Conservation (phyloP, 2,329 filamentous ascomycete species). For the Lecanicillium sp. region DNA sequence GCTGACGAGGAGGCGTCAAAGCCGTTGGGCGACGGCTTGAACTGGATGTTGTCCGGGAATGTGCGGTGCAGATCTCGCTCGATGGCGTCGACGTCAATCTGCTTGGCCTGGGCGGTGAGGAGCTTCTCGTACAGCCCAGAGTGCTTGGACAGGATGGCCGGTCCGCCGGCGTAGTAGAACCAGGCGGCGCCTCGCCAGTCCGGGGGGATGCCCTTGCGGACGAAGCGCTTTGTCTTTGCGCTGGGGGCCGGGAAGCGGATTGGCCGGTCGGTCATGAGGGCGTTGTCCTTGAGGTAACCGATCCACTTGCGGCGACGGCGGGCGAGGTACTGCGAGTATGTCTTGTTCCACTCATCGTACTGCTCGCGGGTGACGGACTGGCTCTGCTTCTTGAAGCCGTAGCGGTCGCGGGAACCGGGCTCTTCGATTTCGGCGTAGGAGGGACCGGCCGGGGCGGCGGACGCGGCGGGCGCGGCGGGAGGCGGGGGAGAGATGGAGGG, state of each 20-base stretch:
- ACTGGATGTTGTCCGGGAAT: slow-evolving; percentile 88
- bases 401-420: slow-evolving; percentile 62
- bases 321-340: slow-evolving; percentile 69
- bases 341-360: slow-evolving; percentile 75
- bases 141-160: slow-evolving; percentile 68
- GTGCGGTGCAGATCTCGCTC: slow-evolving; percentile 90
- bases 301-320: slow-evolving; percentile 79
- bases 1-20: slow-evolving; percentile 25
- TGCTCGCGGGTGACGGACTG: slow-evolving; percentile 70
- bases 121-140: slow-evolving; percentile 70
- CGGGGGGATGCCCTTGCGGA: slow-evolving; percentile 88
- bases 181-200: slow-evolving; percentile 93
- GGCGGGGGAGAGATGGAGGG: slow-evolving; percentile 11
- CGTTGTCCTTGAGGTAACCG: slow-evolving; percentile 67
- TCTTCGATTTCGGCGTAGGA: slow-evolving; percentile 36
- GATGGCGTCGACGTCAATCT: slow-evolving; percentile 79
- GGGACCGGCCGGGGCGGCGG: slow-evolving; percentile 20
- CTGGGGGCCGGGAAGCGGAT: slow-evolving; percentile 73
- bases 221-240: slow-evolving; percentile 80
- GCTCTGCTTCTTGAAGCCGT: slow-evolving; percentile 86
- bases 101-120: slow-evolving; percentile 57
- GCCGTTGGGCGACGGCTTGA: slow-evolving; percentile 56
- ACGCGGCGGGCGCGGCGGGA: slow-evolving; percentile 14
- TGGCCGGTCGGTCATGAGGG: slow-evolving; percentile 64
- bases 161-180: slow-evolving; percentile 93